phyloP scores from a whole-genome alignment of 176 grass and related monocot genomes.

The Paspalum notatum region DNA sequence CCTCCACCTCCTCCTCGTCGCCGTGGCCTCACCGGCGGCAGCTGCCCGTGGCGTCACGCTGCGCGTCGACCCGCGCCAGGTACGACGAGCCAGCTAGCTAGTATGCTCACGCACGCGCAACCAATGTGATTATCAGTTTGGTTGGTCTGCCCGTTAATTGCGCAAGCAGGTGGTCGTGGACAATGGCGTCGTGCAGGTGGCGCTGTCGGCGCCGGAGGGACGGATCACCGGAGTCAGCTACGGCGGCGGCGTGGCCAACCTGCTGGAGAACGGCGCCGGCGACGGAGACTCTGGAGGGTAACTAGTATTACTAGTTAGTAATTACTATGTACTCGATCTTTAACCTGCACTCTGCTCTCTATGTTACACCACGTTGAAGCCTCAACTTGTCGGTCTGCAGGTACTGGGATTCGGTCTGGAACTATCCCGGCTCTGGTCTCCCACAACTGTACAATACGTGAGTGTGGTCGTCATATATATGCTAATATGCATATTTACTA shows the following conservation, averaged over 20 bases:
- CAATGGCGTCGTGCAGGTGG: slow-evolving; percentile 69
- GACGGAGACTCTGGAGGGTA: slow-evolving; percentile 51
- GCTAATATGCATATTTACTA: too few species aligned
- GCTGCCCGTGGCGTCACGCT: not conserved
- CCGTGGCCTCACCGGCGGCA: not conserved
- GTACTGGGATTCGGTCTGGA: slow-evolving; percentile 74
- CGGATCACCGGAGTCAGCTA: slow-evolving; percentile 58
- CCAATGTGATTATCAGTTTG: too few species aligned
- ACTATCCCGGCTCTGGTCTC: slow-evolving; percentile 21
- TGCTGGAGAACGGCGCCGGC: slow-evolving; percentile 30
- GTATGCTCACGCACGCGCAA: not conserved
- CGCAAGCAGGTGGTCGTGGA: slow-evolving; percentile 60
- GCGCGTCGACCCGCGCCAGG: not conserved
- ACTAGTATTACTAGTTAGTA: not conserved
- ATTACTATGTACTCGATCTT: not conserved
- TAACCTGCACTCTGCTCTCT: not conserved
- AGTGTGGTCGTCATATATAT: slow-evolving; percentile 2
- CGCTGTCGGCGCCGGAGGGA: slow-evolving; percentile 56
- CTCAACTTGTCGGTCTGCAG: slow-evolving; percentile 17
- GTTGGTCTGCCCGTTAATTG: too few species aligned
- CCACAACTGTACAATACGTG: slow-evolving; percentile 37
- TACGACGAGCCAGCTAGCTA: not conserved
- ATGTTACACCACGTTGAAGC: not conserved
- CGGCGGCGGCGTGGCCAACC: slow-evolving; percentile 42
- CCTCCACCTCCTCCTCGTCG: not conserved